These are phyloP conservation scores for Globisporangium acanthophoron DNA, from an alignment of 352 stramenopile species.

Conservation along the genomic window DNA sequence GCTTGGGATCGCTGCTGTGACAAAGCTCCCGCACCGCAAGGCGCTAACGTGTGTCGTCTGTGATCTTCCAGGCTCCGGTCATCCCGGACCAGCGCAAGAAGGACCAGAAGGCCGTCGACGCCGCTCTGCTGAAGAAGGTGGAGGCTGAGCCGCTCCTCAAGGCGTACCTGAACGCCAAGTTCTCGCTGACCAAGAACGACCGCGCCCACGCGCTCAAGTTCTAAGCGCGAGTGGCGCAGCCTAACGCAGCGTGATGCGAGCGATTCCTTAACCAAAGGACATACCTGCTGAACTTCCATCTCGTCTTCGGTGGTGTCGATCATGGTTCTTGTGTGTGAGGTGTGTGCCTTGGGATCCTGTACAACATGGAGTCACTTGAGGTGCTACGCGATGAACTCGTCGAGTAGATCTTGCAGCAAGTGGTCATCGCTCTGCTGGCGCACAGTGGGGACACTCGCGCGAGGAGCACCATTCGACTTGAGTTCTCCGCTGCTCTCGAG, in stretches of 20 bases:
- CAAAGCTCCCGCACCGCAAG: conserved; percentile 71
- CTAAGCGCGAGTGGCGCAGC: conserved; percentile 67
- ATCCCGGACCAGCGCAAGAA: conserved; percentile 97
- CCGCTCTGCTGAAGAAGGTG: conserved; percentile 81
- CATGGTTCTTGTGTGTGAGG: no score
- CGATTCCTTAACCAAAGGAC: conserved; percentile 13
- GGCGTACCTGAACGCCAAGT: conserved; percentile 98
- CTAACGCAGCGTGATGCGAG: conserved; percentile 14
- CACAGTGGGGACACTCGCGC: background rate
- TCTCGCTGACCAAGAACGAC: conserved; percentile 97
- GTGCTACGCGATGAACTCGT: conserved; percentile 47
- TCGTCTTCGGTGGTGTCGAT: background rate
- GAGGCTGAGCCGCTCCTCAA: conserved; percentile 93
- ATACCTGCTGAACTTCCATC: conserved; percentile 38
- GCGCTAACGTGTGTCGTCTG: conserved; percentile 20
- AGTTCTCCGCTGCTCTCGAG: conserved; percentile 4
- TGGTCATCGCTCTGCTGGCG: conserved; percentile 27
- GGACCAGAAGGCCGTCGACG: conserved; percentile 98
- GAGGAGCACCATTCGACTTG: background rate
- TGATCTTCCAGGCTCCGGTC: conserved; percentile 67
- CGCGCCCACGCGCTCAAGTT: conserved; percentile 99
- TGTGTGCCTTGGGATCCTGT: no score
- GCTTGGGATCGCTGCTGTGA: conserved; percentile 89
- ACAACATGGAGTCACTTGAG: background rate
- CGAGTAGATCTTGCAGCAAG: conserved; percentile 64